These are phyloP conservation scores for Toxicodendron radicans DNA, from an alignment of 345 rosid species.

Conservation along the genomic window DNA sequence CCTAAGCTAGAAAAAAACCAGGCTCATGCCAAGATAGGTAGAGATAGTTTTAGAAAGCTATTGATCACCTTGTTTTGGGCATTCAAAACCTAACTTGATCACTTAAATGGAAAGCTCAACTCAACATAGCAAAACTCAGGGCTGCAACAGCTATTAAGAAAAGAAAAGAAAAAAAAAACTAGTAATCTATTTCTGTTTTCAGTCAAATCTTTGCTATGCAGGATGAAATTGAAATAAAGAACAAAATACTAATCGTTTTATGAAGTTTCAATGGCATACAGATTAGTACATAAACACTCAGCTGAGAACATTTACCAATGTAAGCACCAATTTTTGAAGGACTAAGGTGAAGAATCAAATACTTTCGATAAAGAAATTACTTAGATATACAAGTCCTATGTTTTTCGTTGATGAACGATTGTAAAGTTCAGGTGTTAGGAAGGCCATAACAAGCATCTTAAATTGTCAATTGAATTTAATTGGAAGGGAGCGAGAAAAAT, in stretches of 20 bases:
- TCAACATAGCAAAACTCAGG: not conserved
- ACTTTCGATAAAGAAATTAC: not conserved
- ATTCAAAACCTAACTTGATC: not conserved
- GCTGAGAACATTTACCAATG: not conserved
- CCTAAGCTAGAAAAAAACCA: not conserved
- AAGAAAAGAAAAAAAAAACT: not conserved
- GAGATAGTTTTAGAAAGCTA: not conserved
- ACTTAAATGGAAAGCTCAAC: not conserved
- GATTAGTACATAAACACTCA: not conserved
- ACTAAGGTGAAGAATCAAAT: not conserved
- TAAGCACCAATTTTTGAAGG: not conserved
- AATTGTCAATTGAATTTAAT: not conserved
- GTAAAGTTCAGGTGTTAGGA: not conserved
- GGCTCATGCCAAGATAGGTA: not conserved
- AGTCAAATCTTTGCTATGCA: not conserved
- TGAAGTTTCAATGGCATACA: not conserved
- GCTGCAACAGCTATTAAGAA: not conserved
- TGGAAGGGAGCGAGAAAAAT: not conserved
- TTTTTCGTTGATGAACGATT: not conserved
- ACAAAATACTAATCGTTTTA: not conserved
- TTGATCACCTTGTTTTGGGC: not conserved
- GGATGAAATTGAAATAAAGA: not conserved
- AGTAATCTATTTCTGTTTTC: not conserved
- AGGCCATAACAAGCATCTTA: not conserved
- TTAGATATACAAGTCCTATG: not conserved